Percentiles rank a stretch among this genome's conserved stretches.
Evolutionary conservation across 1,284 basidiomycete species (phyloP).

Genomic region (Rhodotorula sp.): DNA sequence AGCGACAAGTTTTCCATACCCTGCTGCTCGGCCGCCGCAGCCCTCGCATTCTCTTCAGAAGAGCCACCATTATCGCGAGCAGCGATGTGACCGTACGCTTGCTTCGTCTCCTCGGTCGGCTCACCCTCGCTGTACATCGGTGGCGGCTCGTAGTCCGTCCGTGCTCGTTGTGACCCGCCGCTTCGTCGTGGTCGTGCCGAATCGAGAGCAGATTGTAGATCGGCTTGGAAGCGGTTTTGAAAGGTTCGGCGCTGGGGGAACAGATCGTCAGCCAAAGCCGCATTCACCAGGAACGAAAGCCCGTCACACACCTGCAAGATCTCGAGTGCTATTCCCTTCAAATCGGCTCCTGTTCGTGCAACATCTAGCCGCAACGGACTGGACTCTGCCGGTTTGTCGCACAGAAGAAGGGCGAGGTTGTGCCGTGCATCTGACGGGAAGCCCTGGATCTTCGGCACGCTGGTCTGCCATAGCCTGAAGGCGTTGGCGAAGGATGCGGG

Average conservation of each 20-base stretch:
- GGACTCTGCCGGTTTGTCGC: conserved; percentile 56
- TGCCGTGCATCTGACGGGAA: conserved; percentile 65
- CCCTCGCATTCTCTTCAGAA: neutral
- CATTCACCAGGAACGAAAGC: conserved; percentile 49
- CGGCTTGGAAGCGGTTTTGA: conserved; percentile 67
- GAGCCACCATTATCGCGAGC: neutral
- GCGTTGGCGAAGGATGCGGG: conserved; percentile 63
- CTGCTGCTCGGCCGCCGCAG: neutral
- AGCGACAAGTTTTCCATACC: conserved; percentile 43
- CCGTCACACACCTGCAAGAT: conserved; percentile 43
- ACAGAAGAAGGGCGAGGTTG: conserved; percentile 74
- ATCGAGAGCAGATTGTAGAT: conserved; percentile 72
- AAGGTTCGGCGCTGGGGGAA: conserved; percentile 76
- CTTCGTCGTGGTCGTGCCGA: conserved; percentile 50
- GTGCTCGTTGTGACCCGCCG: neutral
- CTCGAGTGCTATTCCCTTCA: conserved; percentile 31
- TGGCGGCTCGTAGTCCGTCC: conserved; percentile 9
- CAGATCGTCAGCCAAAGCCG: conserved; percentile 58
- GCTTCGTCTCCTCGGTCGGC: conserved; percentile 15
- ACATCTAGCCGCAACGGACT: conserved; percentile 27
- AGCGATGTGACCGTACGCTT: neutral
- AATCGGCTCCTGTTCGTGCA: conserved; percentile 11
- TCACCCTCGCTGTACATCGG: conserved; percentile 12
- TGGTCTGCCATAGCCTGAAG: conserved; percentile 65
- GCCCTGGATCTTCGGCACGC: conserved; percentile 63